Evolutionary conservation across 140 eudicot genomes (phyloP).

Genomic region (Anethum foeniculum): DNA sequence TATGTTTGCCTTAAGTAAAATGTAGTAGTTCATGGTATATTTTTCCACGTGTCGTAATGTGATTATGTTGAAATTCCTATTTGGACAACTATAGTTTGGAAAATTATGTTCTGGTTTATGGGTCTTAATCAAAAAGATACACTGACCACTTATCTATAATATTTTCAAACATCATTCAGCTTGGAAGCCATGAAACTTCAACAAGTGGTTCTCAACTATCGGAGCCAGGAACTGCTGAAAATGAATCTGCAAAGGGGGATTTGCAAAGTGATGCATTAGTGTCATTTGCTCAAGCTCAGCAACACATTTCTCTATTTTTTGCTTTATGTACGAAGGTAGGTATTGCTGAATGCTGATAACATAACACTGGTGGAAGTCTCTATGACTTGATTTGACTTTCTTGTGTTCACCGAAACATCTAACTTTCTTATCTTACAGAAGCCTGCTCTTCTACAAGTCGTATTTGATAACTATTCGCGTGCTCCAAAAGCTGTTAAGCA

Average conservation of each 20-base stretch:
- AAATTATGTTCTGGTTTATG: background rate
- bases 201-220: slow-evolving; percentile 73
- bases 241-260: slow-evolving; percentile 34
- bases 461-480: slow-evolving; percentile 61
- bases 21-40: too few species aligned
- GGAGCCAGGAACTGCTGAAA: slow-evolving; percentile 46
- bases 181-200: slow-evolving; percentile 70
- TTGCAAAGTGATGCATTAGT: slow-evolving; percentile 38
- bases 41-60: background rate
- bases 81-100: background rate
- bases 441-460: slow-evolving; percentile 82
- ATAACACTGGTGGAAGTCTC: background rate
- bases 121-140: background rate
- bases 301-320: slow-evolving; percentile 73
- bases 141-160: background rate
- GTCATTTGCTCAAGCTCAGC: slow-evolving; percentile 64
- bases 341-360: background rate
- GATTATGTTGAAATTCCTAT: background rate
- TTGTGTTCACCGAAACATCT: slow-evolving; percentile 8
- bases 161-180: slow-evolving; percentile 25
- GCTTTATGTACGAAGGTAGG: slow-evolving; percentile 81
- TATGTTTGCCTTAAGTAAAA: background rate
- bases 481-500: slow-evolving; percentile 81
- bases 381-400: background rate
- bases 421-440: slow-evolving; percentile 43